A percentile compares a stretch with the other conserved stretches of the same genome.
phyloP scores from a whole-genome alignment of 139 green algal species.

The Gonium pectorale region DNA sequence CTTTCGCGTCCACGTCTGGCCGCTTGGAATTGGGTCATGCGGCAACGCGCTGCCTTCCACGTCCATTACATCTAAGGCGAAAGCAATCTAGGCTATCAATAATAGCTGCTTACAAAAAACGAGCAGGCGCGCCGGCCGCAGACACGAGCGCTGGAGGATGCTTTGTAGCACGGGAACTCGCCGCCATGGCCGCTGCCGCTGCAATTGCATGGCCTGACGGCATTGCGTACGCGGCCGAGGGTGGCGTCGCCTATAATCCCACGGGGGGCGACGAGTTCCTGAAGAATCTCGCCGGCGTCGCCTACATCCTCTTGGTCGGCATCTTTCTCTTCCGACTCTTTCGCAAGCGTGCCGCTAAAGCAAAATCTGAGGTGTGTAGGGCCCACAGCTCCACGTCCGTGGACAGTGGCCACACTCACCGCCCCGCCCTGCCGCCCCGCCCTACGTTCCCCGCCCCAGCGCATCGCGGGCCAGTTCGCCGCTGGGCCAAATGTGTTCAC shows the following conservation, averaged over 20 bases:
- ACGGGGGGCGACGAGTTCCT: slow-evolving; percentile 60
- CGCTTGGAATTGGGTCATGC: neutral
- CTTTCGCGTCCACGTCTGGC: neutral
- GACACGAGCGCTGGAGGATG: too few species aligned
- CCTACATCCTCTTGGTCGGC: slow-evolving; percentile 70
- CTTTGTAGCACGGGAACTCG: neutral
- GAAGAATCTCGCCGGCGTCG: slow-evolving; percentile 63
- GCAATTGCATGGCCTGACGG: neutral
- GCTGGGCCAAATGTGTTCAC: neutral
- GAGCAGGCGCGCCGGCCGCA: neutral
- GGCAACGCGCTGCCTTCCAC: neutral
- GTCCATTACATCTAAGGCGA: neutral
- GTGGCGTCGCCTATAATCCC: slow-evolving; percentile 57
- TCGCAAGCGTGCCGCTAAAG: slow-evolving; percentile 61
- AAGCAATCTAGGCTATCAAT: neutral
- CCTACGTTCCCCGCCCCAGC: neutral
- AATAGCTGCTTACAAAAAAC: neutral
- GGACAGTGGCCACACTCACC: too few species aligned
- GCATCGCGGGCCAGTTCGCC: neutral
- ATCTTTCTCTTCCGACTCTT: slow-evolving; percentile 72
- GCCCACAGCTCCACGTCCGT: too few species aligned
- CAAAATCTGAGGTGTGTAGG: slow-evolving; percentile 62
- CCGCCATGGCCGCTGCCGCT: neutral
- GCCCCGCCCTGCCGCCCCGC: too few species aligned
- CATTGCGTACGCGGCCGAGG: slow-evolving; percentile 52